phyloP scores from a whole-genome alignment of 306 rosid genomes.

The Gastrolobium villosum region DNA sequence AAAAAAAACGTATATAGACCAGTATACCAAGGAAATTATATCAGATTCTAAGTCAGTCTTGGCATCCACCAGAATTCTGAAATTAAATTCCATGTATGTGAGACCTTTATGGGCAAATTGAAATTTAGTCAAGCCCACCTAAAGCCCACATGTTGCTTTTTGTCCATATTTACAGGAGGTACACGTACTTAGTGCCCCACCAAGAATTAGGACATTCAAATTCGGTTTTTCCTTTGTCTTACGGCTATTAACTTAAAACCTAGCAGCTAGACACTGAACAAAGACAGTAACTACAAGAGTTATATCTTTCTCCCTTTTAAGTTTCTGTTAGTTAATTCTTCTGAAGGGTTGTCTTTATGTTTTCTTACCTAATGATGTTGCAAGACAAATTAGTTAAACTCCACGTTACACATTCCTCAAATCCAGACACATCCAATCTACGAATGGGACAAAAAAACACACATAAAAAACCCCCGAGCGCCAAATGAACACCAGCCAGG shows the following conservation, averaged over 20 bases:
- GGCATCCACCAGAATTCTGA: slow-evolving; percentile 31
- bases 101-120: slow-evolving; percentile 71
- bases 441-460: background rate
- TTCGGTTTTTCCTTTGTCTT: slow-evolving; percentile 2
- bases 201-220: slow-evolving; percentile 87
- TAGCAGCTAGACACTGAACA: background rate
- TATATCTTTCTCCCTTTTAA: background rate
- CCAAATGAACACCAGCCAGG: slow-evolving; percentile 2
- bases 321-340: background rate
- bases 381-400: slow-evolving; percentile 30
- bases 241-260: slow-evolving; percentile 21
- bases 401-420: slow-evolving; percentile 16
- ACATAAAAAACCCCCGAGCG: background rate
- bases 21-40: background rate
- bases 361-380: background rate
- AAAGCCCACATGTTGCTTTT: slow-evolving; percentile 67
- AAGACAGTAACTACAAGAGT: background rate
- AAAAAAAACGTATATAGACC: background rate
- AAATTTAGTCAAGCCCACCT: slow-evolving; percentile 70
- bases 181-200: slow-evolving; percentile 73
- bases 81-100: slow-evolving; percentile 48
- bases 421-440: slow-evolving; percentile 35
- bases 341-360: background rate
- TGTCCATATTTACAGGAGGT: slow-evolving; percentile 85
- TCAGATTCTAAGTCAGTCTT: slow-evolving; percentile 11